These are phyloP conservation scores for Coniferiporia weirii DNA, from an alignment of 1,284 basidiomycete species.

Conservation along the genomic window DNA sequence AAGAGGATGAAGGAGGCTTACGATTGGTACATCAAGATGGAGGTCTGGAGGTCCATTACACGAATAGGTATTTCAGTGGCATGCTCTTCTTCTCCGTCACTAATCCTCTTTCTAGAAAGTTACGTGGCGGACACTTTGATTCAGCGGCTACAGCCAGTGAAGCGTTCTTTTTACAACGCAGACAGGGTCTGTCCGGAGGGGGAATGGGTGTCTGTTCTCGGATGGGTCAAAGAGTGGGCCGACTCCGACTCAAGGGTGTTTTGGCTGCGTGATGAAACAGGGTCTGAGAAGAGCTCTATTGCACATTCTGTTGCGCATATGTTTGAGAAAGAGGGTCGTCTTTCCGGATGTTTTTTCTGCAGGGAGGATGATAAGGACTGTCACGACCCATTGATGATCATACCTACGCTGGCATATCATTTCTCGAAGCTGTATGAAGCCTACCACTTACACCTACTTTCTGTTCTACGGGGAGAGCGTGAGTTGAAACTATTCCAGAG, in stretches of 20 bases:
- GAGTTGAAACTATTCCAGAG: neutral
- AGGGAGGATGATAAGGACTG: neutral
- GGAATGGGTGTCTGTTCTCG: neutral
- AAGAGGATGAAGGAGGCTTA: neutral
- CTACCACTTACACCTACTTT: neutral
- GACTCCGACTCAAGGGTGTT: slow-evolving; percentile 23
- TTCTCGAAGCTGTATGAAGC: neutral
- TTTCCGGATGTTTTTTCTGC: slow-evolving; percentile 23
- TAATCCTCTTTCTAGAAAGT: neutral
- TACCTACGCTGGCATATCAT: neutral
- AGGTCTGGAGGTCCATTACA: neutral
- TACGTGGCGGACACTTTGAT: neutral
- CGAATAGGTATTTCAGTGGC: neutral
- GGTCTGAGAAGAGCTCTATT: slow-evolving; percentile 28
- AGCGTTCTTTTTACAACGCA: neutral
- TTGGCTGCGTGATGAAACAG: slow-evolving; percentile 23
- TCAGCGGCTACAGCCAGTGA: neutral
- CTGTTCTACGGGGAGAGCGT: neutral
- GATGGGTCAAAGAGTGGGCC: neutral
- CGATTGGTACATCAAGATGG: neutral
- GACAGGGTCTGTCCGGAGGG: neutral
- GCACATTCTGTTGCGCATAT: slow-evolving; percentile 28
- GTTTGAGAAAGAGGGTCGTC: slow-evolving; percentile 25
- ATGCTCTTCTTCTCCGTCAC: no score
- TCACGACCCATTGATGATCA: neutral